Conservation (phyloP, 768 basidiomycete species). For the Hypsizygus marmoreus region DNA sequence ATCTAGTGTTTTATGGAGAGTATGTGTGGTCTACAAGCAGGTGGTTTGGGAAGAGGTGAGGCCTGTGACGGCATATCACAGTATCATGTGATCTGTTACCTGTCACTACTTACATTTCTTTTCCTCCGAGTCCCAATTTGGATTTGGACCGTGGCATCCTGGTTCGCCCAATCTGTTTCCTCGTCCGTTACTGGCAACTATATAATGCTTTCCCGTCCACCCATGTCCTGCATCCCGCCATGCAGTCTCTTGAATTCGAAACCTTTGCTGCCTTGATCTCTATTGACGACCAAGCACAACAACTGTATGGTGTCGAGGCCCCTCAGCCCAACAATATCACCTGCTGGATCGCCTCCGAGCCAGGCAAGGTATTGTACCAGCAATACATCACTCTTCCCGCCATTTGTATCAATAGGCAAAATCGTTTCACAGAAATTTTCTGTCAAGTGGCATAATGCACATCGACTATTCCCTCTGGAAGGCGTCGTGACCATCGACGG, state of each 20-base stretch:
- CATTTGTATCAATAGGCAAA: not conserved
- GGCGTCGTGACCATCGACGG: conserved; percentile 25
- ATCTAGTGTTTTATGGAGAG: not conserved
- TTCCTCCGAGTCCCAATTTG: no score
- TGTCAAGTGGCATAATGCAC: conserved; percentile 28
- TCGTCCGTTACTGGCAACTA: no score
- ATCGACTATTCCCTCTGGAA: conserved; percentile 21
- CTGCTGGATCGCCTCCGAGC: conserved; percentile 25
- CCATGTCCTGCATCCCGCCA: no score
- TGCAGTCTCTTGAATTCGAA: no score
- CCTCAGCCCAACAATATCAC: conserved; percentile 13
- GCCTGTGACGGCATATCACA: no score
- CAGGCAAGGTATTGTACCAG: conserved; percentile 17
- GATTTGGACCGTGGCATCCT: no score
- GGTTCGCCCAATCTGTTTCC: no score
- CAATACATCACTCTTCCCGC: not conserved
- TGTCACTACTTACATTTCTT: no score
- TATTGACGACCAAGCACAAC: conserved; percentile 1
- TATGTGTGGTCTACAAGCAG: not conserved
- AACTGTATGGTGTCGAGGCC: conserved; percentile 2
- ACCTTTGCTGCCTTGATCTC: conserved; percentile 13
- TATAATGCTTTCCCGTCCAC: no score
- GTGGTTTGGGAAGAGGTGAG: no score
- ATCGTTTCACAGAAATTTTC: conserved; percentile 24
- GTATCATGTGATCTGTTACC: no score